These are phyloP conservation scores for Nitzschia inconspicua DNA, from an alignment of 108 stramenopile species.

Conservation along the genomic window DNA sequence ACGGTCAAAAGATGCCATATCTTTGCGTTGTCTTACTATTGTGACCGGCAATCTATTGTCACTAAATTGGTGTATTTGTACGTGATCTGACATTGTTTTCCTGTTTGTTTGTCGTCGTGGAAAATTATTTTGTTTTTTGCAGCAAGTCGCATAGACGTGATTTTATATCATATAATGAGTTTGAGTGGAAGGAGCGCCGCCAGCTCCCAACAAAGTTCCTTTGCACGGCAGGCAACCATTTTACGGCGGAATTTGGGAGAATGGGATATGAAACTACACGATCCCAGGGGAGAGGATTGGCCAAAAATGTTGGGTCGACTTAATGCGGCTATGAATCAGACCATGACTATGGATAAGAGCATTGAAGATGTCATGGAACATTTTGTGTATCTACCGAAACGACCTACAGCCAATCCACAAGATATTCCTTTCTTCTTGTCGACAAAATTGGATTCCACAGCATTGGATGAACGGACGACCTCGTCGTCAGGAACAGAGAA, in stretches of 20 bases:
- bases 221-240: conserved; percentile 71
- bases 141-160: too few relatives aligned
- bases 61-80: too few relatives aligned
- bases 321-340: conserved; percentile 84
- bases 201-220: conserved; percentile 46
- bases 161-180: too few relatives aligned
- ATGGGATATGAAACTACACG: conserved; percentile 69
- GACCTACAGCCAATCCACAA: conserved; percentile 71
- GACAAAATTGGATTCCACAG: conserved; percentile 53
- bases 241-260: conserved; percentile 73
- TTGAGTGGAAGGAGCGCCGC: too few relatives aligned
- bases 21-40: too few relatives aligned
- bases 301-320: conserved; percentile 78
- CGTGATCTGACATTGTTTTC: too few relatives aligned
- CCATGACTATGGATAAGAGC: conserved; percentile 60
- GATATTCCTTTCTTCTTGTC: conserved; percentile 88
- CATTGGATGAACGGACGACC: conserved; percentile 20
- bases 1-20: too few relatives aligned
- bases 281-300: conserved; percentile 78
- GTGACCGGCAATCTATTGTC: too few relatives aligned
- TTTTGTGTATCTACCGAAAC: conserved; percentile 77
- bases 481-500: too few relatives aligned
- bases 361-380: conserved; percentile 83
- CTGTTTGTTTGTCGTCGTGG: too few relatives aligned
- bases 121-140: too few relatives aligned